Conservation (phyloP, 2,329 filamentous ascomycete genomes). For the Diaporthe batatas region DNA sequence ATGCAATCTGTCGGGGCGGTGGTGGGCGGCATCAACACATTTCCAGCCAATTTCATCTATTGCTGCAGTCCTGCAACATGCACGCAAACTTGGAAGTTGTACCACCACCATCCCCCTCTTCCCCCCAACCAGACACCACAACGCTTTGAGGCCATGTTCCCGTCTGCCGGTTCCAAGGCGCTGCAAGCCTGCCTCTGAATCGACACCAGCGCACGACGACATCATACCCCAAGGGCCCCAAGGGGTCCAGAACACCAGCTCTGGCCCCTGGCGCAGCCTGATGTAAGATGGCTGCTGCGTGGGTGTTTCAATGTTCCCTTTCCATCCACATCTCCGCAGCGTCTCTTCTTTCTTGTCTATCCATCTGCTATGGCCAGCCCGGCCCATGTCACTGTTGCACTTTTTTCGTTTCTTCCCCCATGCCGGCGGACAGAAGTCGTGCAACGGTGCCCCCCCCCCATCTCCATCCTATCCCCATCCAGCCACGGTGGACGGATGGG, state of each 20-base stretch:
- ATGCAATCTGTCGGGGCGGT: conserved; percentile 29
- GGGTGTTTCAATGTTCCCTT: background rate
- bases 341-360: background rate
- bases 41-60: background rate
- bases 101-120: background rate
- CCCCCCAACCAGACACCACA: background rate
- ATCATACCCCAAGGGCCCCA: conserved; percentile 9
- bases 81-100: conserved; percentile 26
- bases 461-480: too few species aligned
- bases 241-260: background rate
- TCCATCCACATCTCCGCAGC: background rate
- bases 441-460: background rate
- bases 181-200: conserved; percentile 21
- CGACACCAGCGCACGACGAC: conserved; percentile 18
- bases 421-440: conserved; percentile 18
- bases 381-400: background rate
- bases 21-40: background rate
- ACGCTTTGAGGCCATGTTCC: too few species aligned
- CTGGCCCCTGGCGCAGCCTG: background rate
- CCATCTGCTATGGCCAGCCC: too few species aligned
- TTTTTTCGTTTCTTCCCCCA: background rate
- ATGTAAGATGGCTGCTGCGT: conserved; percentile 7
- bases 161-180: background rate
- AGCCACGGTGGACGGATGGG: too few species aligned
- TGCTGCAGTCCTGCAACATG: too few species aligned